A percentile compares a stretch with the other conserved stretches of the same genome.
These are phyloP conservation scores for Petasospora rhodanensis DNA, from an alignment of 1,139 yeast genomes.

Conservation along the genomic window DNA sequence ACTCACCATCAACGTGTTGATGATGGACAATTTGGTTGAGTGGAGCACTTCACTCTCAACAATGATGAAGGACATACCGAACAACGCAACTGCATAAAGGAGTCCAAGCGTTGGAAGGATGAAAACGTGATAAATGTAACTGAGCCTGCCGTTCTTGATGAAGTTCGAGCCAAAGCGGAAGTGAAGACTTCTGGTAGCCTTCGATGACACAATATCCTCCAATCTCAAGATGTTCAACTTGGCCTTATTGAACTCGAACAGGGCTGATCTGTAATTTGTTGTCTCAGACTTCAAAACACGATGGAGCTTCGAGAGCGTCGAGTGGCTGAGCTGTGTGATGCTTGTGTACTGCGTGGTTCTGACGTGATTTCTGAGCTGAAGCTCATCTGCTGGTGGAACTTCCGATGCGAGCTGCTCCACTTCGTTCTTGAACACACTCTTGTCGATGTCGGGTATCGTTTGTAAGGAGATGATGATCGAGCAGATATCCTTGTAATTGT, in stretches of 20 bases:
- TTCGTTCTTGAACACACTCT: conserved; percentile 32
- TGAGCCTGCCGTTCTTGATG: conserved; percentile 32
- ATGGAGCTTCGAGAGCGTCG: conserved; percentile 20
- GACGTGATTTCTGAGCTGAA: conserved; percentile 22
- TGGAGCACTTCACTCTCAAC: conserved; percentile 74
- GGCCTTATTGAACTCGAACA: conserved; percentile 38
- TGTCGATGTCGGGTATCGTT: conserved; percentile 17
- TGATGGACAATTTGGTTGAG: conserved; percentile 59
- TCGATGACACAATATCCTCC: conserved; percentile 38
- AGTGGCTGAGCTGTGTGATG: conserved; percentile 18
- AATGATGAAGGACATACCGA: conserved; percentile 47
- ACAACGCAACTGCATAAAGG: conserved; percentile 35
- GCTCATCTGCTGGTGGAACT: conserved; percentile 12
- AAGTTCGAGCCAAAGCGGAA: conserved; percentile 25
- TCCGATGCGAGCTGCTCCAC: conserved; percentile 32
- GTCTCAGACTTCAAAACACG: conserved; percentile 22
- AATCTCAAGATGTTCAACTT: conserved; percentile 34
- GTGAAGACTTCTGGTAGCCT: conserved; percentile 28
- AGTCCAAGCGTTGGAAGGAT: conserved; percentile 46
- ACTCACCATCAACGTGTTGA: conserved; percentile 43
- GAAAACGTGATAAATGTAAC: conserved; percentile 37
- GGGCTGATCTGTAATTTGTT: conserved; percentile 30
- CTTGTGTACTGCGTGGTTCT: conserved; percentile 21
- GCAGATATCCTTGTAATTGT: conserved; percentile 60
- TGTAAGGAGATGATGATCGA: conserved; percentile 51